Base-by-base conservation (phyloP, 257 asterid species). In the Plantago ovata region DNA sequence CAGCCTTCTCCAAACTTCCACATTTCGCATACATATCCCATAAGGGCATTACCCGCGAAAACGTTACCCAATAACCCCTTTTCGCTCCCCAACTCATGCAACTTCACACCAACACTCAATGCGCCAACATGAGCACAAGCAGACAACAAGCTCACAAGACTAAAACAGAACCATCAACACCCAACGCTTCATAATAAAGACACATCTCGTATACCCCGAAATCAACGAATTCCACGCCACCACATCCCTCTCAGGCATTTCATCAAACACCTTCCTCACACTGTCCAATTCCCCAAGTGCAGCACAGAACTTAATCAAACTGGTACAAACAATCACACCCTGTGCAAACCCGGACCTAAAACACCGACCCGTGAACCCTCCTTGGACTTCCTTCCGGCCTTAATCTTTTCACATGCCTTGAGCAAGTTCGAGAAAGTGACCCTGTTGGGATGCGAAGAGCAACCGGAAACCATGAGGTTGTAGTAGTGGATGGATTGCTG, bases 11-110 rank as follows among this genome's bases (percentile, higher is more conserved):
- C 47, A 84, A 48, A 62, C 77, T 75, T 43, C 95, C 94, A 60
- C 94, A 81, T 45, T 86, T 84, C 13, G 77, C 66, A 56, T 81
- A 79, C 90, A 81, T 81, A 51, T 81, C n/a, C 87, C 43, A 86
- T 81, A 60, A 84, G 63, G 14, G 90, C 77, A 72, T 84, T 86
- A 48, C 80, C 77, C 24, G 84, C 52, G 9, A 65, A 75, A 63
- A 46, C 22, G 56, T 83, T 84, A 63, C 58, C 42, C 23, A 6
- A 14, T 18, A 77, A 86, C 21, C 81, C 81, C 12, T 65, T 73
- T 53, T 62, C 53, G 11, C 58, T 47, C 4, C 82, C 77, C 55
- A 75, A 73, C 15, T 73, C 79, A 13, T 79, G 95, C 38, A 84
- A 69, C 75, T 74, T 71, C 18, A 20, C 71, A 14, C 95, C 95